Conservation (phyloP, 139 green algal species). For the Auxenochlorella pyrenoidosa region DNA sequence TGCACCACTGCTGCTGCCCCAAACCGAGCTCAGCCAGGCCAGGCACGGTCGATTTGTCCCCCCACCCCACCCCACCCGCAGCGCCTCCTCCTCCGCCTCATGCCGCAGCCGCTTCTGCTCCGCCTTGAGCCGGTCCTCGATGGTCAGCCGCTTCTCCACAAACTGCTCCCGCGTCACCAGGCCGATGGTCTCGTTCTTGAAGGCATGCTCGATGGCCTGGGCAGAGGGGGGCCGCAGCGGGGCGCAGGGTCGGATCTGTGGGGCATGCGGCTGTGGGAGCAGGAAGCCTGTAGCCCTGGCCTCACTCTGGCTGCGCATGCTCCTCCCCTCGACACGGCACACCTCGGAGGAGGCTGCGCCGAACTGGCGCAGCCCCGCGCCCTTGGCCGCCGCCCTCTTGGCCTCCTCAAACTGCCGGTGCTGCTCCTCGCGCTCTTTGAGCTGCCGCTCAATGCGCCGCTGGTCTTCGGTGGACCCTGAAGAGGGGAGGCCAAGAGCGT, state of each 20-base stretch:
- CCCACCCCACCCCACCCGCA: conserved; percentile 13
- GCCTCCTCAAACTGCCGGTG: conserved; percentile 74
- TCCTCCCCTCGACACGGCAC: background rate
- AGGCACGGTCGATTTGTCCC: no score
- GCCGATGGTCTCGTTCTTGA: conserved; percentile 96
- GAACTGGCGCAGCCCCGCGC: conserved; percentile 77
- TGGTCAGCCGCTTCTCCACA: conserved; percentile 78
- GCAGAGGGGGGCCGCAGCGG: no score
- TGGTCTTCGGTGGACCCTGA: conserved; percentile 62
- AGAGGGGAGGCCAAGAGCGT: no score
- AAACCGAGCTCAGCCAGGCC: no score
- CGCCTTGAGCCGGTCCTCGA: conserved; percentile 72
- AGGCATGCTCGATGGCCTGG: conserved; percentile 86
- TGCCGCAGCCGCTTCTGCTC: conserved; percentile 58
- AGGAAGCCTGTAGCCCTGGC: background rate
- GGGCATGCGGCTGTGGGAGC: background rate
- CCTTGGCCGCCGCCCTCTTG: conserved; percentile 60
- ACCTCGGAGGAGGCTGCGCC: conserved; percentile 75
- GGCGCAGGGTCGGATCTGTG: background rate
- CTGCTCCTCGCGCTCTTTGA: conserved; percentile 81
- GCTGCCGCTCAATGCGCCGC: conserved; percentile 70
- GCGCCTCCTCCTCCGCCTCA: conserved; percentile 54
- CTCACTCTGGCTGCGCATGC: background rate
- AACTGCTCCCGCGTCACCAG: conserved; percentile 96
- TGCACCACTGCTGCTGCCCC: background rate